Conservation (phyloP, 2,329 filamentous ascomycete species). For the Aspergillus transmontanensis region DNA sequence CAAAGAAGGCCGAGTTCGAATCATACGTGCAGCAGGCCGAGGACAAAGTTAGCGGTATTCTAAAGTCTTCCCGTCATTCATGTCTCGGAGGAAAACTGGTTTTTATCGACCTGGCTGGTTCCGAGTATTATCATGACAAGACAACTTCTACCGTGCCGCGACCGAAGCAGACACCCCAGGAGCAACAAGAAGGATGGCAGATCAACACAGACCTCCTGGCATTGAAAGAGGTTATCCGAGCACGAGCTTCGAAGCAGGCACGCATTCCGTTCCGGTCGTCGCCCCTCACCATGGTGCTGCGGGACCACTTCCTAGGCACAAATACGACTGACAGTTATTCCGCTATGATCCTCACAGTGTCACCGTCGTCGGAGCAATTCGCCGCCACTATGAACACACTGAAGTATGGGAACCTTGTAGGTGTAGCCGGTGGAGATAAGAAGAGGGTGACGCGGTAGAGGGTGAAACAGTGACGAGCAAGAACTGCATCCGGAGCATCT, state of each 20-base stretch:
- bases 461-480: background rate
- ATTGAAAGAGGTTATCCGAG: constrained; percentile 51
- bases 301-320: constrained; percentile 38
- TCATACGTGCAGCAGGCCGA: constrained; percentile 38
- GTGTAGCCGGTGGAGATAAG: constrained; percentile 22
- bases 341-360: constrained; percentile 45
- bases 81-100: constrained; percentile 47
- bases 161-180: constrained; percentile 39
- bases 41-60: constrained; percentile 27
- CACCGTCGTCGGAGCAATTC: constrained; percentile 39
- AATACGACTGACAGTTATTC: constrained; percentile 28
- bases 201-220: constrained; percentile 51
- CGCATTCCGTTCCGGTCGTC: constrained; percentile 48
- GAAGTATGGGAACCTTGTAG: constrained; percentile 48
- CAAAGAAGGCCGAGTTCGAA: constrained; percentile 41
- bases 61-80: constrained; percentile 21
- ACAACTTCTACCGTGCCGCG: constrained; percentile 1
- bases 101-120: constrained; percentile 51
- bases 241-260: constrained; percentile 35
- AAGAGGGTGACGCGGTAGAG: background rate
- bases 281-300: constrained; percentile 47
- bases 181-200: constrained; percentile 45
- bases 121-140: constrained; percentile 45
- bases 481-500: background rate
- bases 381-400: constrained; percentile 47